phyloP scores from a whole-genome alignment of 2,329 filamentous ascomycete genomes.

The Fusarium sp. region DNA sequence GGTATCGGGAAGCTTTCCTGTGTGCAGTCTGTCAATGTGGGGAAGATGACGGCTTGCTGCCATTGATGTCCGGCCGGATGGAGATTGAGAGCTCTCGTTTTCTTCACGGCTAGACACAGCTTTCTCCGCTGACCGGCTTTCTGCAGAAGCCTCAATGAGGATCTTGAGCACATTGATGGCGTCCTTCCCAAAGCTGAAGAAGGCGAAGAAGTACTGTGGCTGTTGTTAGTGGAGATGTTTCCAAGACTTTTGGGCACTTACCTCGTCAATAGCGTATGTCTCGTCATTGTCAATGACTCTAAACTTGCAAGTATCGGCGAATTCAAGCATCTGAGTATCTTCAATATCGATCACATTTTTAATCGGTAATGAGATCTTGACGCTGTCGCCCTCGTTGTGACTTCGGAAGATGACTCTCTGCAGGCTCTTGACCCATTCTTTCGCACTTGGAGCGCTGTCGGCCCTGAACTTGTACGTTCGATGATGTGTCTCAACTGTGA shows the following conservation, averaged over 20 bases:
- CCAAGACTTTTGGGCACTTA: conserved; percentile 49
- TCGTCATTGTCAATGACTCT: conserved; percentile 93
- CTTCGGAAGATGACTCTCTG: conserved; percentile 96
- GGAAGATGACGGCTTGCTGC: conserved; percentile 42
- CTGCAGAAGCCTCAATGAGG: conserved; percentile 69
- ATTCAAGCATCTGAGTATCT: conserved; percentile 88
- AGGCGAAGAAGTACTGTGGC: conserved; percentile 91
- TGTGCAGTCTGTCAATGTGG: conserved; percentile 46
- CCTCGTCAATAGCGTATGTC: conserved; percentile 94
- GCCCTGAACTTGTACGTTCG: conserved; percentile 88
- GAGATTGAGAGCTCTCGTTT: conserved; percentile 23
- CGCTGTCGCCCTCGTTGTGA: conserved; percentile 95
- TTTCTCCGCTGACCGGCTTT: conserved; percentile 44
- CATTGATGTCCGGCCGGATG: conserved; percentile 36
- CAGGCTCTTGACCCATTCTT: conserved; percentile 94
- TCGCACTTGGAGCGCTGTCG: conserved; percentile 86
- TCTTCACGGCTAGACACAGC: conserved; percentile 25
- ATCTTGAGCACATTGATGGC: conserved; percentile 81
- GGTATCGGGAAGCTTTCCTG: conserved; percentile 59
- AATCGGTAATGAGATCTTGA: conserved; percentile 93
- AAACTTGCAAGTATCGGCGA: conserved; percentile 93
- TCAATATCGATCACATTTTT: conserved; percentile 92
- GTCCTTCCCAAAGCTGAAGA: conserved; percentile 86
- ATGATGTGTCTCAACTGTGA: conserved; percentile 83
- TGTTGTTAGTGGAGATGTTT: conserved; percentile 3